A percentile compares a stretch with the other conserved stretches of the same genome.
Evolutionary conservation across 768 basidiomycete genomes (phyloP).

Genomic region (Suillus discolor): DNA sequence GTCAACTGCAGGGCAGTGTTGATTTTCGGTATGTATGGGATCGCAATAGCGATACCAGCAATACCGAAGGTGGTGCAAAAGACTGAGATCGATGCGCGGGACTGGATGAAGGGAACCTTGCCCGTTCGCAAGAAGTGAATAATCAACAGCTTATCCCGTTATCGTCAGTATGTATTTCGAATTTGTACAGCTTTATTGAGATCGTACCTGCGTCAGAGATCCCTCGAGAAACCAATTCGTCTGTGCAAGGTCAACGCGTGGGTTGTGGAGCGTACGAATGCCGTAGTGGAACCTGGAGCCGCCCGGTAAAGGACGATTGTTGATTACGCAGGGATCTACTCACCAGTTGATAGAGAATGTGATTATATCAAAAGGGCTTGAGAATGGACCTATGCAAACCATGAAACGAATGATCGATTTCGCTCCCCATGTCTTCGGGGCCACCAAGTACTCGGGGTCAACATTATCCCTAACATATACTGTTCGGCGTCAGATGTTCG

Average conservation of each 20-base stretch:
- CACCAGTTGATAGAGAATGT: conserved; percentile 37
- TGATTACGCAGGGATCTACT: background rate
- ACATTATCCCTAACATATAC: conserved; percentile 34
- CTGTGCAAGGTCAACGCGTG: conserved; percentile 34
- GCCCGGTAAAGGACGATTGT: background rate
- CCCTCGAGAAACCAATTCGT: conserved; percentile 41
- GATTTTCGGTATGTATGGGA: conserved; percentile 34
- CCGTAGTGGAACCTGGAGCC: conserved; percentile 32
- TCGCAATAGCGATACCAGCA: conserved; percentile 34
- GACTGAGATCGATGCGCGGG: conserved; percentile 30
- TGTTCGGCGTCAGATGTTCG: conserved; percentile 12
- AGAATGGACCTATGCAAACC: conserved; percentile 38
- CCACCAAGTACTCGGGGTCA: conserved; percentile 37
- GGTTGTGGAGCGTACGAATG: conserved; percentile 29
- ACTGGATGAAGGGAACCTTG: conserved; percentile 35
- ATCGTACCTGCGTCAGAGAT: conserved; percentile 36
- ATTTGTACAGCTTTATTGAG: background rate
- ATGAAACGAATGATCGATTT: conserved; percentile 39
- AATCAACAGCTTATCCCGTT: conserved; percentile 29
- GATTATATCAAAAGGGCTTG: conserved; percentile 37
- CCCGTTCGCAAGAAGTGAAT: conserved; percentile 35
- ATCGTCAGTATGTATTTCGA: background rate
- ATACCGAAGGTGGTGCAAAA: conserved; percentile 32
- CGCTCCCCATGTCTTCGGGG: conserved; percentile 34
- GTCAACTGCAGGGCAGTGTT: conserved; percentile 29